Percentiles rank a stretch among this genome's conserved stretches.
Evolutionary conservation across 1,284 basidiomycete genomes (phyloP).

Genomic region (Ustilago lituana): DNA sequence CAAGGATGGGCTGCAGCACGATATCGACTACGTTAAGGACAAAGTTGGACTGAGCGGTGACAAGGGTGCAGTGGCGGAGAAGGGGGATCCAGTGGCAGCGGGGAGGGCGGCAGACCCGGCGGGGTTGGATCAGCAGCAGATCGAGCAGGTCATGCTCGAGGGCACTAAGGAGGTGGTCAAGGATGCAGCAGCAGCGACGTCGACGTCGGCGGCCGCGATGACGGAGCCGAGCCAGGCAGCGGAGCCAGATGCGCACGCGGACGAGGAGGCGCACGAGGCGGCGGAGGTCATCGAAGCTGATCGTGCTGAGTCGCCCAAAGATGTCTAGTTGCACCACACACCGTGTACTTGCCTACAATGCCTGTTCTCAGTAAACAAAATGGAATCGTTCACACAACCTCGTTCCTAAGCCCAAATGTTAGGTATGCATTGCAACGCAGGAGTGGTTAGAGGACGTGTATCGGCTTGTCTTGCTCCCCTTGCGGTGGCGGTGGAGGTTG

Average conservation of each 20-base stretch:
- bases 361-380: neutral
- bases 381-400: neutral
- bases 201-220: too few relatives aligned
- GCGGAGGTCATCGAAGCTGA: conserved; percentile 35
- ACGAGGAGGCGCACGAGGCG: conserved; percentile 45
- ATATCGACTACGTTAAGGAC: conserved; percentile 26
- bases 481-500: too few relatives aligned
- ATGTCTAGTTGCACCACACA: neutral
- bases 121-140: conserved; percentile 52
- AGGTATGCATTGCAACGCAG: too few relatives aligned
- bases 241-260: conserved; percentile 29
- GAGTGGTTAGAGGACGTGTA: too few relatives aligned
- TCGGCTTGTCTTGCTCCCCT: too few relatives aligned
- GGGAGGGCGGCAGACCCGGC: conserved; percentile 34
- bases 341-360: too few relatives aligned
- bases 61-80: neutral
- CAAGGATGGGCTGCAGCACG: conserved; percentile 33
- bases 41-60: conserved; percentile 22
- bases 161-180: conserved; percentile 43
- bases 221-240: conserved; percentile 23
- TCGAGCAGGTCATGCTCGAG: conserved; percentile 53
- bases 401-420: too few relatives aligned
- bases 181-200: neutral
- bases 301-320: conserved; percentile 7
- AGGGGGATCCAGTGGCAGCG: conserved; percentile 16